Evolutionary conservation across 345 rosid genomes (phyloP), one percentile per base, ranked within the genome.

Genomic region (Hevea brasiliensis): DNA sequence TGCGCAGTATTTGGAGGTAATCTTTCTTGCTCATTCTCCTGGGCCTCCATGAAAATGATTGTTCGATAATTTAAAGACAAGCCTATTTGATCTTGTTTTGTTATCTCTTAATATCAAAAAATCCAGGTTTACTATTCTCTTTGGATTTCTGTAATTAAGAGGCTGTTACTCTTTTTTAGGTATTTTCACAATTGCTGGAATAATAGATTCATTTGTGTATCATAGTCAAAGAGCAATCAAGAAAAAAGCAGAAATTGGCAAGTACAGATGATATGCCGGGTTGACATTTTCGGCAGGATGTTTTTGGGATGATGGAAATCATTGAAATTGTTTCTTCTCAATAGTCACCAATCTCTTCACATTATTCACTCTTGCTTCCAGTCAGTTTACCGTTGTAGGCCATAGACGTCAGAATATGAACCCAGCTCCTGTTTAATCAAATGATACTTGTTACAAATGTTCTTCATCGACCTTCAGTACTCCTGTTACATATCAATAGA

Each of bases 1-100:
- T 78, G 81, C 58, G 81, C 81, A 32, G 66, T 78, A 37, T 65
- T 78, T 55, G 81, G 81, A 69, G 81, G 81, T 78, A 78, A 29
- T 32, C 10, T 77, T 55, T 45, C 20, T 45, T 72, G 13, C 9
- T 27, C 32, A 10, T 6, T 66, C 21, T 53, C 4, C 12, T 65
- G 6, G 45, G 27, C 17, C 9, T 23, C 11, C 23, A n/a, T n/a
- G n/a, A 10, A n/a, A 44, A 64, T 13, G 2, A 23, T 23, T 62
- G 64, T 29, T 1, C 47, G 20, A 32, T 2, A 32, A 32, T 32
- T 32, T 32, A 32, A 32, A 32, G 2, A 32, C 4, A 4, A 32
- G 37, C 37, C 3, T 4, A 32, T 32, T 32, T n/a, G 3, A 32
- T 32, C 37, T 1, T 42, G 14, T 57, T 23, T 68, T 6, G 20